Base-by-base conservation (phyloP, 2,329 filamentous ascomycete species). In the Didymella keratinophila region DNA sequence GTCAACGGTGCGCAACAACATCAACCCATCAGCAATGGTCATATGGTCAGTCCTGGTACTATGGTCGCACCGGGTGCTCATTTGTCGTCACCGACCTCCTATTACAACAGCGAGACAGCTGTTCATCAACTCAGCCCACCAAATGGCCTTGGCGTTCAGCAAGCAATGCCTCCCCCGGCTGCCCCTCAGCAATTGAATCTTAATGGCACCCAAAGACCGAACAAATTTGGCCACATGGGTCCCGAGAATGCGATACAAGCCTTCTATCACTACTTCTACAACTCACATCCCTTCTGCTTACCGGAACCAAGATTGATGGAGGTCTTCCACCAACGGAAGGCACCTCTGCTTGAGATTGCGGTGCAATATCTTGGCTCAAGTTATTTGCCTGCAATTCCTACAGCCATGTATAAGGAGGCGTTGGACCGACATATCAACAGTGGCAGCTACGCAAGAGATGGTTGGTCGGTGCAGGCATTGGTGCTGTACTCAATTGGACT, bases 401-500 rank as follows among this genome's bases (percentile, higher is more conserved):
- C 78, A 27, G 78, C 81, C 23, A 70, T 76, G 30, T 81, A 83
- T 62, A 79, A 80, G 42, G 71, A 78, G 21, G 73, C 73, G 0
- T 45, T 78, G 34, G 67, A 74, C 23, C 70, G 69, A 27, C 54
- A 70, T 11, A 69, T 78, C 43, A 58, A 71, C 49, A 73, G 65
- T 43, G 71, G 71, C 18, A 70, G 68, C 39, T 71, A 70, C 30
- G 56, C 70, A 28, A 70, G 71, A 56, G 76, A 78, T 52, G 72
- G 71, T 0, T 91, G 87, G 71, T 79, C 88, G 4, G 87, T 96
- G 0, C 93, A 97, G 78, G 88, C 91, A 3, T 82, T 95, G 72
- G 78, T 96, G 43, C 81, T 97, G 4, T 84, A 92, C 52, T 84
- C 92, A 21, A 88, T 97, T 62, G 88, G 88, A 0, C 81, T 96